Evolutionary conservation across 2,329 filamentous ascomycete species (phyloP).

Genomic region (Hypomyces perniciosus): DNA sequence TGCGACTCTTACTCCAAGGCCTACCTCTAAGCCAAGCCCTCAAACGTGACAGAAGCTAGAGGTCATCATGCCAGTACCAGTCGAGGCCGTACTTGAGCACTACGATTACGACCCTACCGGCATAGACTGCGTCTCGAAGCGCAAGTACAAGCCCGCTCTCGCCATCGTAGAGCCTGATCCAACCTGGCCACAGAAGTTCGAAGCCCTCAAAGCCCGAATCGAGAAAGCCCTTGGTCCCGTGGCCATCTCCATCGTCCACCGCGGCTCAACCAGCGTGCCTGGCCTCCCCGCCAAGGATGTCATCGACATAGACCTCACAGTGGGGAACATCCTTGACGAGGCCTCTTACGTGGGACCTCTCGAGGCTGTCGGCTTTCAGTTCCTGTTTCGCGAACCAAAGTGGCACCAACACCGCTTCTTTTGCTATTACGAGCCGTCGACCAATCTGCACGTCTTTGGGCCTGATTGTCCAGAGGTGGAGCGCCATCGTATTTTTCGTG

Average conservation of each 20-base stretch:
- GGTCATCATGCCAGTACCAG: slow-evolving; percentile 4
- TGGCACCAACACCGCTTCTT: slow-evolving; percentile 47
- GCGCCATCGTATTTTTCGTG: slow-evolving; percentile 37
- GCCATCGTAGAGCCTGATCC: slow-evolving; percentile 32
- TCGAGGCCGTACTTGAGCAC: slow-evolving; percentile 20
- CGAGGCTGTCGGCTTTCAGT: slow-evolving; percentile 39
- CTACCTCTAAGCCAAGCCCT: too few species aligned
- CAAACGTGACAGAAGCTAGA: too few species aligned
- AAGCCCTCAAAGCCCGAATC: slow-evolving; percentile 28
- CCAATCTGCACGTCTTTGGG: slow-evolving; percentile 45
- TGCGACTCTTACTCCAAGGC: too few species aligned
- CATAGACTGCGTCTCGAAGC: slow-evolving; percentile 22
- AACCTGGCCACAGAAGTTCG: slow-evolving; percentile 31
- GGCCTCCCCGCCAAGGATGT: slow-evolving; percentile 44
- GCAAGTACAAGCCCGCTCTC: slow-evolving; percentile 19
- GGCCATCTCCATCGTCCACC: slow-evolving; percentile 36
- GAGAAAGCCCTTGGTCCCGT: slow-evolving; percentile 28
- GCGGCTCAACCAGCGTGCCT: slow-evolving; percentile 46
- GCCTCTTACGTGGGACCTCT: slow-evolving; percentile 36
- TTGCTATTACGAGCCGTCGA: slow-evolving; percentile 26
- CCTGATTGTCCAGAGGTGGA: slow-evolving; percentile 35
- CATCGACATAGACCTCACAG: slow-evolving; percentile 46
- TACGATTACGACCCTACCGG: slow-evolving; percentile 17
- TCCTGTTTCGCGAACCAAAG: slow-evolving; percentile 37
- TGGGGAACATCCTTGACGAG: slow-evolving; percentile 36